These are phyloP conservation scores for Cicer yamashitae DNA, from an alignment of 306 rosid genomes.

Conservation along the genomic window DNA sequence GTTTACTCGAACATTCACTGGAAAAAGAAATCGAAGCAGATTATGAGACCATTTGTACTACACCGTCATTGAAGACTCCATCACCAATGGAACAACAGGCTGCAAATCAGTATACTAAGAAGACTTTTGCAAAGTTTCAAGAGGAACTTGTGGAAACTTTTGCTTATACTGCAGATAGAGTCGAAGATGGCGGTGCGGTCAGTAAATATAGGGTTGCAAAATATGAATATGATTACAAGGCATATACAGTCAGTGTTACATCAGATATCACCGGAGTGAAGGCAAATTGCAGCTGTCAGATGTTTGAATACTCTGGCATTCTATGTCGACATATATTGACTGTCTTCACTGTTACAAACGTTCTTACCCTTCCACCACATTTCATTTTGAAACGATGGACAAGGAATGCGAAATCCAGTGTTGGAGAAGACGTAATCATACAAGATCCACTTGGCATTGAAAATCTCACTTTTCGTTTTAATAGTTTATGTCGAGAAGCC, in stretches of 20 bases:
- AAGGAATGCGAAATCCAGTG: constrained; percentile 60
- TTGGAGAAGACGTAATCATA: constrained; percentile 56
- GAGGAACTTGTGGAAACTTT: constrained; percentile 81
- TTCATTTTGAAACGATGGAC: constrained; percentile 84
- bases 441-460: constrained; percentile 55
- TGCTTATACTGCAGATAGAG: constrained; percentile 71
- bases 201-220: constrained; percentile 78
- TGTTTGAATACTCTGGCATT: constrained; percentile 81
- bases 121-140: constrained; percentile 75
- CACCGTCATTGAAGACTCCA: constrained; percentile 74
- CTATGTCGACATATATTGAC: constrained; percentile 84
- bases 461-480: constrained; percentile 66
- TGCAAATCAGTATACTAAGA: constrained; percentile 69
- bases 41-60: constrained; percentile 63
- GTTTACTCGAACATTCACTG: constrained; percentile 64
- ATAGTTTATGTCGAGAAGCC: constrained; percentile 74
- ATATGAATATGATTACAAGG: constrained; percentile 74
- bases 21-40: constrained; percentile 83
- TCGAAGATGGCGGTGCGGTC: constrained; percentile 60
- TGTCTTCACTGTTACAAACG: constrained; percentile 82
- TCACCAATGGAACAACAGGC: constrained; percentile 91
- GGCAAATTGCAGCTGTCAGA: constrained; percentile 80
- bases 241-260: constrained; percentile 55
- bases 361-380: constrained; percentile 75
- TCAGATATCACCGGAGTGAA: constrained; percentile 59